Percentiles rank a stretch among this genome's conserved stretches.
Evolutionary conservation across 371 early-diverging fungal genomes (phyloP).

Genomic region (Mucor mucedo): DNA sequence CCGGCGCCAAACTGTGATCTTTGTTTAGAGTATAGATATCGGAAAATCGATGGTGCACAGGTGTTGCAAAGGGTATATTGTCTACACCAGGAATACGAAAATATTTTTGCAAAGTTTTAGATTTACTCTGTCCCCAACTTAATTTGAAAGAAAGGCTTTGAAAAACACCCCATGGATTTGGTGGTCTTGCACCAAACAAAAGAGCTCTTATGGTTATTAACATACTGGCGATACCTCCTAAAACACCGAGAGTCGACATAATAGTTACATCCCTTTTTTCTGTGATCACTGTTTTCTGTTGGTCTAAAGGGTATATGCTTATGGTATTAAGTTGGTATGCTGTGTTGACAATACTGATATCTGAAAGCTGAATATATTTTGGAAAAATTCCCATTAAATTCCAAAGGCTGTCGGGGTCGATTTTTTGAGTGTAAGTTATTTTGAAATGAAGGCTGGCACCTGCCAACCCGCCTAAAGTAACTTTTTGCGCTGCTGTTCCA

Average conservation of each 20-base stretch:
- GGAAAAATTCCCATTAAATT: conserved; percentile 44
- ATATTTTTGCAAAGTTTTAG: conserved; percentile 16
- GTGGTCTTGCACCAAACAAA: conserved; percentile 47
- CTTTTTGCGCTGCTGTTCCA: neutral
- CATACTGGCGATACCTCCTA: conserved; percentile 46
- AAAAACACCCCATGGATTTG: conserved; percentile 41
- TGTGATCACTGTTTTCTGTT: conserved; percentile 16
- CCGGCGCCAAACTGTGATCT: too few relatives aligned
- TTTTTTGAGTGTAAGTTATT: neutral
- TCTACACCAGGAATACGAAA: conserved; percentile 17
- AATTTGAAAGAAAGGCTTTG: conserved; percentile 33
- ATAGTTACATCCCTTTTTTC: conserved; percentile 41
- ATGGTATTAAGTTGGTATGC: neutral
- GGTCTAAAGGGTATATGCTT: conserved; percentile 21
- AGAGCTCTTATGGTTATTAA: conserved; percentile 28
- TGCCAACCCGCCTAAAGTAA: neutral
- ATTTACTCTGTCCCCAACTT: neutral
- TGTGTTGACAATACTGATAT: too few relatives aligned
- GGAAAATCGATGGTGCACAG: conserved; percentile 38
- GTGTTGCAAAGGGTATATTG: conserved; percentile 37
- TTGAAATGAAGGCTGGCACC: neutral
- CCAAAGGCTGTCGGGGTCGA: conserved; percentile 14
- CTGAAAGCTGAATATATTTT: conserved; percentile 24
- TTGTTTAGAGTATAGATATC: conserved; percentile 10
- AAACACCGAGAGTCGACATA: conserved; percentile 39